These are phyloP conservation scores for Ceratobasidium sp. DNA, from an alignment of 1,284 basidiomycete species.

Conservation along the genomic window DNA sequence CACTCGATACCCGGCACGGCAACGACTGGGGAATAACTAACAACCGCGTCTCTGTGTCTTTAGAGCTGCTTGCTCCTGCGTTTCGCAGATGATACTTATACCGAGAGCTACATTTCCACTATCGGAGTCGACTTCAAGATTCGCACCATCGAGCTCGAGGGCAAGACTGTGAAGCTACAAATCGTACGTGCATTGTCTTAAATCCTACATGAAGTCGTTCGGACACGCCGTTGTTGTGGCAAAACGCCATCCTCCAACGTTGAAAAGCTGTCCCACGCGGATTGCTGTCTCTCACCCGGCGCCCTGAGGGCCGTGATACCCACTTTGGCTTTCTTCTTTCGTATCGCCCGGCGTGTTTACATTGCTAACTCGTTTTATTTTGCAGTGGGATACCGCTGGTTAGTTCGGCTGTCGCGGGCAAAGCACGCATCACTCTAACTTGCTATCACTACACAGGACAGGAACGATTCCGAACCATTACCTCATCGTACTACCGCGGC, in stretches of 20 bases:
- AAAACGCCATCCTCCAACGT: not conserved
- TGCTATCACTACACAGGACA: conserved; percentile 64
- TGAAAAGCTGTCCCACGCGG: not conserved
- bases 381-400: conserved; percentile 96
- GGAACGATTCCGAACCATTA: conserved; percentile 97
- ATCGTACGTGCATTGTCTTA: conserved; percentile 73
- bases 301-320: conserved; percentile 8
- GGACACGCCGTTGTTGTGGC: not conserved
- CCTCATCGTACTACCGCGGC: conserved; percentile 95
- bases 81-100: conserved; percentile 99
- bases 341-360: conserved; percentile 36
- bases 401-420: conserved; percentile 1
- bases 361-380: conserved; percentile 40
- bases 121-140: conserved; percentile 99
- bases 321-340: conserved; percentile 1
- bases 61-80: conserved; percentile 97
- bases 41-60: conserved; percentile 41
- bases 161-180: conserved; percentile 99
- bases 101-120: conserved; percentile 98
- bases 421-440: not conserved
- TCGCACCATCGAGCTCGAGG: conserved; percentile 98
- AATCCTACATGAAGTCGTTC: not conserved
- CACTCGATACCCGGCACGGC: conserved; percentile 14
- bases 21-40: conserved; percentile 5
- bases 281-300: conserved; percentile 10